Evolutionary conservation across 2,329 filamentous ascomycete species (phyloP), one percentile per base, ranked within the genome.

Genomic region (Diaporthe citriasiana): DNA sequence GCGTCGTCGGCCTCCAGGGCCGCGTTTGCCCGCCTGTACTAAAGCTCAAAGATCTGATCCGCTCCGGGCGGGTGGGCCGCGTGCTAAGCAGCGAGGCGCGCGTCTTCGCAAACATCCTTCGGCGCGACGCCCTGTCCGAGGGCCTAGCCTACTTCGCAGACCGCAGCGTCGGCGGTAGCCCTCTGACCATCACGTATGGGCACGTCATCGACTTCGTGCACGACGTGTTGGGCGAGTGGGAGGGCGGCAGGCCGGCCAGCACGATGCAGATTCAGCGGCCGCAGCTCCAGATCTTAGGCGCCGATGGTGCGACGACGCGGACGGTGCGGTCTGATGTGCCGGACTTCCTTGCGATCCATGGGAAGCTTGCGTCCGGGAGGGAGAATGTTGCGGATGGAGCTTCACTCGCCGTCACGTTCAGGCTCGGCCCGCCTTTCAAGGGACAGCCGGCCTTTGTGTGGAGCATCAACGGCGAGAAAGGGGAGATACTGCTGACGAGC

Each of bases 401-500:
- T 0, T 83, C 84, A 0, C 77, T 89, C 0, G 83, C 83, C 0
- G 76, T 86, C n/a, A 84, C 84, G 6, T 84, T 87, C 75, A 85
- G 86, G 4, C 84, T 85, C 19, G 88, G 89, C 0, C 82, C 84
- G 22, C 83, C 85, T 0, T 89, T 90, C 78, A 84, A 84, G 0
- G 85, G 82, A 1, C 84, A 86, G 0, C 83, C 86, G 0, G 82
- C 81, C 2, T 78, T 89, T 0, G 79, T 84, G 0, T 91, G 89
- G 87, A 84, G 82, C 9, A 85, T 91, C 51, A 82, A 85, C 57
- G 88, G 89, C 27, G 85, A 87, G 69, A 85, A 84, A 75, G 88
- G 87, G 0, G 87, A 90, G 79, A 81, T 89, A 5, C 80, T 85
- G 19, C 77, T 89, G 0, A 81, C 79, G 0, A 79, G 82, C 0